Evolutionary conservation across 75 land plant species (phyloP).

Genomic region (Cryptomeria japonica): DNA sequence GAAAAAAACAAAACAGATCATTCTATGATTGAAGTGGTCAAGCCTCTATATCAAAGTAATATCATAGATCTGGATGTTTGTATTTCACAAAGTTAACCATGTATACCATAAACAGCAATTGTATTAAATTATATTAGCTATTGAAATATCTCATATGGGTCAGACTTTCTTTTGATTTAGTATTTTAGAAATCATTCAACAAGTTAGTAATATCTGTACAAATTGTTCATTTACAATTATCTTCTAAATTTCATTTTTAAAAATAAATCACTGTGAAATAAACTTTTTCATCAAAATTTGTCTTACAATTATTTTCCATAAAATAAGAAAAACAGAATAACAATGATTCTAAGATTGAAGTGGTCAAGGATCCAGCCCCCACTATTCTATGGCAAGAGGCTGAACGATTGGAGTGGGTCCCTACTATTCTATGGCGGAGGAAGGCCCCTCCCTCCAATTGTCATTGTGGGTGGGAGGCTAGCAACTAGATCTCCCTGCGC

Average conservation of each 20-base stretch:
- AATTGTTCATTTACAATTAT: neutral
- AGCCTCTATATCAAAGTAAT: neutral
- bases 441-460: no score
- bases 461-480: no score
- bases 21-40: neutral
- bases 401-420: no score
- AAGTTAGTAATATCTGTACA: neutral
- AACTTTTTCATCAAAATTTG: conserved; percentile 60
- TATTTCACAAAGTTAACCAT: neutral
- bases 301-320: no score
- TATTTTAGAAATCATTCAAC: neutral
- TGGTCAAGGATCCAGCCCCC: neutral
- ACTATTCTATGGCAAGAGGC: no score
- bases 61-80: neutral
- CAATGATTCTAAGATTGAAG: neutral
- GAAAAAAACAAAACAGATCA: no score
- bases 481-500: no score
- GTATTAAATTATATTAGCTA: neutral
- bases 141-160: neutral
- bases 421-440: no score
- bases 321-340: no score
- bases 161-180: neutral
- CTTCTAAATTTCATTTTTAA: no score
- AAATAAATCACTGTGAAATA: no score
- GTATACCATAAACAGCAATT: neutral